Evolutionary conservation across 345 rosid genomes (phyloP), one percentile per base, ranked within the genome.

Genomic region (Mercurialis annua): DNA sequence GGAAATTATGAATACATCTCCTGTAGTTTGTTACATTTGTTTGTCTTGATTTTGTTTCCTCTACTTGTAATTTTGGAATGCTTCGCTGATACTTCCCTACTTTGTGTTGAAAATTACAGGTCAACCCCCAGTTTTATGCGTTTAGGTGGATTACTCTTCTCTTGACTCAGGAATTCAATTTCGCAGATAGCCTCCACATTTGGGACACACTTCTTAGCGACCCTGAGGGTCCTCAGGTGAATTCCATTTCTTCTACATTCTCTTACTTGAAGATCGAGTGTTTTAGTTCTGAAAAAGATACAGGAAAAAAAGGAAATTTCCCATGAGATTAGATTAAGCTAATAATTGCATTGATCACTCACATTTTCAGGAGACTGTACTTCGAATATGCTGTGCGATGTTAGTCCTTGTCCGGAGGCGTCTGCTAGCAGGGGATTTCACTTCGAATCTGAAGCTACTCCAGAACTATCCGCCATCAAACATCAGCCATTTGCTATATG

Each of bases 91-190:
- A 24, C 23, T 15, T 58, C 38, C 15, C 27, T 55, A 8, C 55
- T 36, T 50, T 65, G 26, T 69, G 24, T 57, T 51, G 36, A 16
- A 64, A 55, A 78, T 73, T 79, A 73, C 97, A 93, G 98, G 91
- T 93, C 65, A 93, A 93, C 74, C 97, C 97, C 52, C 97, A 90
- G 42, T 93, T 93, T 66, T 93, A 93, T 59, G 97, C 97, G n/a
- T 93, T 93, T 75, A 83, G 98, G 80, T 93, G 98, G 98, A 93
- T 93, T 76, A 93, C 98, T 62, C 92, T 93, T 65, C 92, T 93
- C 34, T 81, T 93, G 82, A 93, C 98, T 3, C 98, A 91, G 73
- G 98, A 93, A 68, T 93, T 90, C 84, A 83, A 88, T 78, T 92
- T 92, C 52, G 87, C 89, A 0, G 98, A 88, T 73, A 82, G 93